phyloP scores from a whole-genome alignment of 495 filamentous ascomycete species.

The Penicillium turbatum region DNA sequence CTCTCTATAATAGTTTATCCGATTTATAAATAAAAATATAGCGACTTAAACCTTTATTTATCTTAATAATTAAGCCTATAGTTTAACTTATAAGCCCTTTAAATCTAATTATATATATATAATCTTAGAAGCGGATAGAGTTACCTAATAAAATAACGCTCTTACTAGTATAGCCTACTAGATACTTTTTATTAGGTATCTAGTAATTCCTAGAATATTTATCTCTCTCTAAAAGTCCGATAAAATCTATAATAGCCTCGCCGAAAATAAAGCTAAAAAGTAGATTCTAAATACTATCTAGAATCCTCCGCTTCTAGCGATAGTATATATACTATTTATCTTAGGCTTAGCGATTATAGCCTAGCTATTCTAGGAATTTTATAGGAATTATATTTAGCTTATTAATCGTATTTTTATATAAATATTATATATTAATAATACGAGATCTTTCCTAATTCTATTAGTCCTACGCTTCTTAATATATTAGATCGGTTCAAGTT shows the following conservation, averaged over 20 bases:
- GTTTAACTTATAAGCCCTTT: background rate
- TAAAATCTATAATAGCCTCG: constrained; percentile 5
- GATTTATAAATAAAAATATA: background rate
- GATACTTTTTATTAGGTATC: constrained; percentile 34
- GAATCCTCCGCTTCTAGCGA: constrained; percentile 22
- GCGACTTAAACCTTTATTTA: background rate
- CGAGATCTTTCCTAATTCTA: background rate
- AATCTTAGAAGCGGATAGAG: background rate
- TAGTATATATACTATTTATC: constrained; percentile 18
- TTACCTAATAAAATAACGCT: background rate
- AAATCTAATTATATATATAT: background rate
- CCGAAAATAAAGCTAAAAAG: constrained; percentile 5
- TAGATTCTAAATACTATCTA: constrained; percentile 20
- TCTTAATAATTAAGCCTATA: background rate
- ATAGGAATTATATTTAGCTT: constrained; percentile 29
- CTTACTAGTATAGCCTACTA: constrained; percentile 26
- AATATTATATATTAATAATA: constrained; percentile 2
- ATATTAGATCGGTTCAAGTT: constrained; percentile 23
- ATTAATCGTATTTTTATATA: constrained; percentile 26
- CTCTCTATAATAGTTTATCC: background rate
- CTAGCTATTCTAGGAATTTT: constrained; percentile 21
- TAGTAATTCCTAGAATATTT: constrained; percentile 36
- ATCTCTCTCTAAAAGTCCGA: constrained; percentile 27
- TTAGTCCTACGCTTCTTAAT: constrained; percentile 36
- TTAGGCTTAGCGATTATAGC: constrained; percentile 10